Evolutionary conservation across 2,329 filamentous ascomycete genomes (phyloP).

Genomic region (Cordyceps tenuipes): DNA sequence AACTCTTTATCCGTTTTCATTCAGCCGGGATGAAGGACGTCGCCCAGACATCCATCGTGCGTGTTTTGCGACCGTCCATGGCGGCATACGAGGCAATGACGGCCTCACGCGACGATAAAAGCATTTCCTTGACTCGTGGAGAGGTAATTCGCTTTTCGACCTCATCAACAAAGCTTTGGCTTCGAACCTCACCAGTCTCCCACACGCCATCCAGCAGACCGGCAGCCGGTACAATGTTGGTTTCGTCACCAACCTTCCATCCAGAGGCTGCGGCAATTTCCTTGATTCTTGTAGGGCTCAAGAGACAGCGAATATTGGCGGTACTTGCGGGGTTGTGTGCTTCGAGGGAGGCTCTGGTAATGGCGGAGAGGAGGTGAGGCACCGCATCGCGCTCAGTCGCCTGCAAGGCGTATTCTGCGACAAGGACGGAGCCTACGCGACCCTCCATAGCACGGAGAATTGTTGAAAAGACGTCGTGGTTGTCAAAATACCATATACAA

Average conservation of each 20-base stretch:
- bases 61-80: conserved; percentile 23
- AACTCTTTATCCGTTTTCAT: neutral
- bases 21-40: neutral
- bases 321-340: conserved; percentile 27
- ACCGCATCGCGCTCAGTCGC: conserved; percentile 29
- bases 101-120: conserved; percentile 25
- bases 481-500: conserved; percentile 46
- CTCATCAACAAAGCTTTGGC: conserved; percentile 23
- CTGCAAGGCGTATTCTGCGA: conserved; percentile 23
- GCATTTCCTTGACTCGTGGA: conserved; percentile 21
- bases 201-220: conserved; percentile 38
- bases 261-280: conserved; percentile 26
- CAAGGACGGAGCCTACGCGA: conserved; percentile 15
- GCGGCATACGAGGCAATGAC: conserved; percentile 21
- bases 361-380: conserved; percentile 44
- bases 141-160: conserved; percentile 22
- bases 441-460: conserved; percentile 18
- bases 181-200: conserved; percentile 32
- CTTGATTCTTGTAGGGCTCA: conserved; percentile 34
- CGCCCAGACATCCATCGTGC: conserved; percentile 37
- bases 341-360: conserved; percentile 37
- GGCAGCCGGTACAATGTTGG: conserved; percentile 25
- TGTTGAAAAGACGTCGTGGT: conserved; percentile 20
- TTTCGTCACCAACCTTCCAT: conserved; percentile 30
- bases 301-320: conserved; percentile 39